Evolutionary conservation across 768 basidiomycete genomes (phyloP).

Genomic region (Russula sp.): DNA sequence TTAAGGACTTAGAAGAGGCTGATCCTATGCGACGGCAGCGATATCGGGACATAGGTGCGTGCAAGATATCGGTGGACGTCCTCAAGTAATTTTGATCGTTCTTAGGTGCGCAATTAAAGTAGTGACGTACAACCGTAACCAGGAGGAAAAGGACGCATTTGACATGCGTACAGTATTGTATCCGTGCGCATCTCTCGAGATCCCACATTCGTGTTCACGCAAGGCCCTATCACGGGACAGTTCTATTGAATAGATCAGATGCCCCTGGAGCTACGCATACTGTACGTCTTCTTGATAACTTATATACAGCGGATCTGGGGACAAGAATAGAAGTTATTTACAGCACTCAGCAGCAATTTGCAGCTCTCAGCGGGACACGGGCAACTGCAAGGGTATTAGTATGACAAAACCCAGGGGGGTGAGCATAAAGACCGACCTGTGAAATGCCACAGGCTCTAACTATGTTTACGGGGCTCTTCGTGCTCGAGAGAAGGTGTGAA

Average conservation of each 20-base stretch:
- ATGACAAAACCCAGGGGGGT: not conserved
- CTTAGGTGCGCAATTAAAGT: slow-evolving; percentile 9
- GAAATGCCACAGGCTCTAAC: slow-evolving; percentile 22
- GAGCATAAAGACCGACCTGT: slow-evolving; percentile 37
- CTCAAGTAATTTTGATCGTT: not conserved
- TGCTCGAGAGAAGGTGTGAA: not conserved
- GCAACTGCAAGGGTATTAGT: slow-evolving; percentile 43
- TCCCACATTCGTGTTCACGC: not conserved
- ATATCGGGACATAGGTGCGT: slow-evolving; percentile 65
- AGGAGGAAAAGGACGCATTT: not conserved
- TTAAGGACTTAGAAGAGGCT: slow-evolving; percentile 54
- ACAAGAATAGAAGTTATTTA: slow-evolving; percentile 2
- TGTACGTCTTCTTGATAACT: not conserved
- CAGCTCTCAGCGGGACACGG: slow-evolving; percentile 57
- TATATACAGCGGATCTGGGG: not conserved
- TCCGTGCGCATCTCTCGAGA: not conserved
- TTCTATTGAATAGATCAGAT: not conserved
- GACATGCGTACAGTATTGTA: not conserved
- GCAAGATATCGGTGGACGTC: not conserved
- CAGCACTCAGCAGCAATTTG: slow-evolving; percentile 50
- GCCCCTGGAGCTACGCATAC: not conserved
- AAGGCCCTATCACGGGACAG: not conserved
- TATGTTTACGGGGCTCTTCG: slow-evolving; percentile 40
- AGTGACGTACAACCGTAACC: not conserved
- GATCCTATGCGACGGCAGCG: slow-evolving; percentile 65